Evolutionary conservation across 1,139 yeast species (phyloP).

Genomic region (Candida sanyaensis): DNA sequence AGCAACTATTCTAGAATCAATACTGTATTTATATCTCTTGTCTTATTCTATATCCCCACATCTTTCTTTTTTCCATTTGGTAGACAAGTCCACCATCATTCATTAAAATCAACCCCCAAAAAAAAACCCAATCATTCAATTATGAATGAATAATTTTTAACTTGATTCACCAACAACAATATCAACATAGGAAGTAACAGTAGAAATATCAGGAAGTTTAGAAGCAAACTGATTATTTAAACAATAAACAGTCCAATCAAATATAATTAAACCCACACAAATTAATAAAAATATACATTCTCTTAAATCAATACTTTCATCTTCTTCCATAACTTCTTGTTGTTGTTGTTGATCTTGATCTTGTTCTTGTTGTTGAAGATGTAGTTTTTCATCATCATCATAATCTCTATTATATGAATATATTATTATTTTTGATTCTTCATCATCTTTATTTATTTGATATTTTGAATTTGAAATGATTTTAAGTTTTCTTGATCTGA

Average conservation of each 20-base stretch:
- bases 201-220: background rate
- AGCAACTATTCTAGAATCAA: too few species aligned
- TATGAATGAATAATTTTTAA: too few species aligned
- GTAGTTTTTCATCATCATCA: background rate
- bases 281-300: background rate
- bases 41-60: too few species aligned
- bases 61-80: too few species aligned
- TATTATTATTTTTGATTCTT: background rate
- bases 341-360: background rate
- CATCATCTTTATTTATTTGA: conserved; percentile 8
- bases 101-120: too few species aligned
- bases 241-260: conserved; percentile 4
- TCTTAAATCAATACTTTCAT: background rate
- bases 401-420: background rate
- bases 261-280: conserved; percentile 1
- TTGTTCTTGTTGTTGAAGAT: background rate
- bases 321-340: background rate
- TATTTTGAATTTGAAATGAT: conserved; percentile 1
- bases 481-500: background rate
- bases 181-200: too few species aligned
- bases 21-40: too few species aligned
- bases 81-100: too few species aligned
- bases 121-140: too few species aligned
- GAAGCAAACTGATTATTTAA: background rate
- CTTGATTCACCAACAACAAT: too few species aligned